Evolutionary conservation across 2,329 filamentous ascomycete species (phyloP).

Genomic region (Arthrobotrys conoides): DNA sequence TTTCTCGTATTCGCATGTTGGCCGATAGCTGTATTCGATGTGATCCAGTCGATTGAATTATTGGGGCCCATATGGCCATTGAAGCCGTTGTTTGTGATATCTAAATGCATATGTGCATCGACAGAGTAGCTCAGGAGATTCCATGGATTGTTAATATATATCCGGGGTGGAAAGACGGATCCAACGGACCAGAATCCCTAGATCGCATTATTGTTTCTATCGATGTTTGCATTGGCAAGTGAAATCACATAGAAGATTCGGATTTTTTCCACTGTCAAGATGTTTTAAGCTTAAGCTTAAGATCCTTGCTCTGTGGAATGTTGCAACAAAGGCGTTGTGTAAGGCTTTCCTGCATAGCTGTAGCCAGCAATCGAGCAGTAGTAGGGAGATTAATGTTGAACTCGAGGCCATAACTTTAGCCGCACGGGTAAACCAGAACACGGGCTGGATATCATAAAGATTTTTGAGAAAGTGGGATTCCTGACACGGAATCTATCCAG

Average conservation of each 20-base stretch:
- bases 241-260: not conserved
- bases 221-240: conserved; percentile 5
- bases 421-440: conserved; percentile 15
- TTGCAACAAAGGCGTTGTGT: conserved; percentile 33
- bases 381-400: too few species aligned
- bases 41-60: not conserved
- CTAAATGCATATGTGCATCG: not conserved
- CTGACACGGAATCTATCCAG: not conserved
- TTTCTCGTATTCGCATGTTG: conserved; percentile 15
- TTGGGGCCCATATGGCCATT: not conserved
- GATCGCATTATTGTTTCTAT: not conserved
- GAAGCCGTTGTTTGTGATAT: not conserved
- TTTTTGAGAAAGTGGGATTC: not conserved
- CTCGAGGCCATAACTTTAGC: not conserved
- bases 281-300: too few species aligned
- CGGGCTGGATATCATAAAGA: not conserved
- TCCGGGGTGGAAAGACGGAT: not conserved
- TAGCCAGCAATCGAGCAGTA: not conserved
- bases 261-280: not conserved
- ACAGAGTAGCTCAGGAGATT: not conserved
- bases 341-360: conserved; percentile 9
- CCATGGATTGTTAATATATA: conserved; percentile 11
- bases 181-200: not conserved
- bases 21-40: not conserved
- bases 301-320: not conserved